Evolutionary conservation across 108 stramenopile species (phyloP).

Genomic region (Schizochytrium sp.): DNA sequence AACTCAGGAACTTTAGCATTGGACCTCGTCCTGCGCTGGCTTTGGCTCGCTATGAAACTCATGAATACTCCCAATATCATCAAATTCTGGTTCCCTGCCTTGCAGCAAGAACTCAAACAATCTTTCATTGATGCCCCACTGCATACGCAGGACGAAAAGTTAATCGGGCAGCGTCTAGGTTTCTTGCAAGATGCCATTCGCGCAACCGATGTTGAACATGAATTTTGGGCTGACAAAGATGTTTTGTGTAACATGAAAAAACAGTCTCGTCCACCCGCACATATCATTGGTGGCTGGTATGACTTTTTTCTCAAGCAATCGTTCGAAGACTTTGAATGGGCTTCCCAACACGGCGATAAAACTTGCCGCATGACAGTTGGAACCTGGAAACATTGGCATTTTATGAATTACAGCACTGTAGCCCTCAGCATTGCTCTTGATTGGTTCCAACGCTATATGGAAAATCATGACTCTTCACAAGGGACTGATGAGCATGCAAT

Average conservation of each 20-base stretch:
- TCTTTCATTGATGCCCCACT: constrained; percentile 10
- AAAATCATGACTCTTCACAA: neutral
- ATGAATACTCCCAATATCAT: neutral
- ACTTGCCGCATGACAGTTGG: constrained; percentile 53
- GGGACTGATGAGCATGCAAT: constrained; percentile 12
- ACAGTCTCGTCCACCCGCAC: neutral
- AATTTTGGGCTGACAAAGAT: constrained; percentile 51
- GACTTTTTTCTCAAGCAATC: constrained; percentile 58
- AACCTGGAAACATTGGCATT: constrained; percentile 50
- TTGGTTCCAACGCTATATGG: neutral
- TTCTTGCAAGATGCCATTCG: constrained; percentile 52
- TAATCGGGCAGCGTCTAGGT: constrained; percentile 10
- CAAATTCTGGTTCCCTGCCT: neutral
- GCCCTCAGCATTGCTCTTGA: constrained; percentile 8
- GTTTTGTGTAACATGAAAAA: constrained; percentile 16
- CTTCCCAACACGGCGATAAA: neutral
- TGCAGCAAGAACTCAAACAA: neutral
- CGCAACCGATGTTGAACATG: neutral
- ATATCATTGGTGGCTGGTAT: constrained; percentile 59
- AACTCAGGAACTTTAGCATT: constrained; percentile 22
- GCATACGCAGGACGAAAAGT: constrained; percentile 1
- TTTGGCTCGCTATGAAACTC: constrained; percentile 52
- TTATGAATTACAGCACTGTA: neutral
- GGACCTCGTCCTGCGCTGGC: constrained; percentile 53
- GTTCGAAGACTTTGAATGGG: constrained; percentile 38